A percentile compares a stretch with the other conserved stretches of the same genome.
Conservation (phyloP, 192 early-diverging fungal species). For the Coemansia javaensis region DNA sequence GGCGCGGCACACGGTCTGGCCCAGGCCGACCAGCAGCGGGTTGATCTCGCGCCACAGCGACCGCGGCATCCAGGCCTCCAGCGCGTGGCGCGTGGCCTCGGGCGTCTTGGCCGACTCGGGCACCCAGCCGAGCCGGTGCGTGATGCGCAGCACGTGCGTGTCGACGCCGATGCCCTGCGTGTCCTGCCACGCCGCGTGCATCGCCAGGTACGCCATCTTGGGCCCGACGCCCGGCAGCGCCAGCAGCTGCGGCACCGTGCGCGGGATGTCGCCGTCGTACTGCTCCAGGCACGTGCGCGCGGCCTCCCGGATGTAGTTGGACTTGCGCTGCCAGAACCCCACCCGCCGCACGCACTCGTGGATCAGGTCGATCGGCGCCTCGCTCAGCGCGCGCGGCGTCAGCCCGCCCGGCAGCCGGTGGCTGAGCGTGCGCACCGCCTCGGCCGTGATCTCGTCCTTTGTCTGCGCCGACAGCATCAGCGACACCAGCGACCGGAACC, state of each 20-base stretch:
- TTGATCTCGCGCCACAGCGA: conserved; percentile 86
- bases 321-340: conserved; percentile 87
- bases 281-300: conserved; percentile 68
- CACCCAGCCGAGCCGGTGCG: conserved; percentile 85
- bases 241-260: conserved; percentile 70
- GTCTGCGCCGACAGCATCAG: conserved; percentile 92
- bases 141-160: conserved; percentile 89
- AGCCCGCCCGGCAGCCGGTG: conserved; percentile 66
- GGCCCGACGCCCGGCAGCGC: conserved; percentile 88
- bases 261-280: conserved; percentile 78
- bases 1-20: conserved; percentile 76
- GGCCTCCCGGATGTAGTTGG: conserved; percentile 72
- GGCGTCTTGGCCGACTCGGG: conserved; percentile 67
- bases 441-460: conserved; percentile 82
- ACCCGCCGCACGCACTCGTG: conserved; percentile 72
- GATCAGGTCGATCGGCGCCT: conserved; percentile 57
- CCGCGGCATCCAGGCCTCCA: conserved; percentile 77
- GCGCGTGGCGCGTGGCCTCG: conserved; percentile 70
- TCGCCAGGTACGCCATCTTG: conserved; percentile 84
- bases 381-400: conserved; percentile 61
- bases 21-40: conserved; percentile 84
- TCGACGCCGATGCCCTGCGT: conserved; percentile 94
- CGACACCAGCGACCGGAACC: conserved; percentile 80
- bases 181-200: conserved; percentile 80
- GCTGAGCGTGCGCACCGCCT: conserved; percentile 64